Conservation (phyloP, 73 alveolate genomes). For the Halteria grandinella region DNA sequence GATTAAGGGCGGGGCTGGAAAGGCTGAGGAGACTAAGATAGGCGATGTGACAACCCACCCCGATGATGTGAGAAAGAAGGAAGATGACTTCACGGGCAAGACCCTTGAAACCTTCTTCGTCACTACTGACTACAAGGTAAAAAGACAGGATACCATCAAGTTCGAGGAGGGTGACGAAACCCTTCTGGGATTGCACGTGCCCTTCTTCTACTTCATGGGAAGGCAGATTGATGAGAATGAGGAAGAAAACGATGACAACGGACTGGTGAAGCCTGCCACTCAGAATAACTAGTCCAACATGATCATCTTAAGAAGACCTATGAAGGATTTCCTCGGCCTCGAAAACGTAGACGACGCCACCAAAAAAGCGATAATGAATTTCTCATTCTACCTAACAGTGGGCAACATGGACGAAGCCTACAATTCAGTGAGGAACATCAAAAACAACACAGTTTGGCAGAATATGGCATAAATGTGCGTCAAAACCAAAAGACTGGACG, state of each 20-base stretch:
- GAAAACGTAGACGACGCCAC: slow-evolving; percentile 93
- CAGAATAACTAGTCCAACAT: slow-evolving; percentile 60
- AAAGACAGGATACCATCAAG: slow-evolving; percentile 78
- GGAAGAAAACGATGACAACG: slow-evolving; percentile 61
- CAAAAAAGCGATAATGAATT: slow-evolving; percentile 91
- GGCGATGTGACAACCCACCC: slow-evolving; percentile 66
- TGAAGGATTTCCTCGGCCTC: slow-evolving; percentile 94
- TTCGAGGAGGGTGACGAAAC: slow-evolving; percentile 84
- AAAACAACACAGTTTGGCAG: slow-evolving; percentile 96
- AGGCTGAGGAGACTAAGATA: no score
- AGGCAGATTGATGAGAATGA: slow-evolving; percentile 59
- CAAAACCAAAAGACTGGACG: slow-evolving; percentile 97
- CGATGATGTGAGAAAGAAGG: slow-evolving; percentile 71
- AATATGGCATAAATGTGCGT: slow-evolving; percentile 98
- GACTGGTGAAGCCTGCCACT: slow-evolving; percentile 62
- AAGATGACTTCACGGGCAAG: slow-evolving; percentile 83
- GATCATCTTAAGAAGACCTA: slow-evolving; percentile 71
- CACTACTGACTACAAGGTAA: slow-evolving; percentile 92
- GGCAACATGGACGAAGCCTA: slow-evolving; percentile 99
- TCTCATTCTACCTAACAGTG: slow-evolving; percentile 91
- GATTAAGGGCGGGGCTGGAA: slow-evolving; percentile 42
- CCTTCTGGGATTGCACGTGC: slow-evolving; percentile 74
- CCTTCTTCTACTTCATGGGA: slow-evolving; percentile 69
- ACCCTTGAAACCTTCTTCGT: slow-evolving; percentile 85
- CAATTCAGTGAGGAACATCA: slow-evolving; percentile 93